Percentiles rank a stretch among this genome's conserved stretches.
phyloP scores from a whole-genome alignment of 164 flowering plant genomes.

The Sextonia rubra region DNA sequence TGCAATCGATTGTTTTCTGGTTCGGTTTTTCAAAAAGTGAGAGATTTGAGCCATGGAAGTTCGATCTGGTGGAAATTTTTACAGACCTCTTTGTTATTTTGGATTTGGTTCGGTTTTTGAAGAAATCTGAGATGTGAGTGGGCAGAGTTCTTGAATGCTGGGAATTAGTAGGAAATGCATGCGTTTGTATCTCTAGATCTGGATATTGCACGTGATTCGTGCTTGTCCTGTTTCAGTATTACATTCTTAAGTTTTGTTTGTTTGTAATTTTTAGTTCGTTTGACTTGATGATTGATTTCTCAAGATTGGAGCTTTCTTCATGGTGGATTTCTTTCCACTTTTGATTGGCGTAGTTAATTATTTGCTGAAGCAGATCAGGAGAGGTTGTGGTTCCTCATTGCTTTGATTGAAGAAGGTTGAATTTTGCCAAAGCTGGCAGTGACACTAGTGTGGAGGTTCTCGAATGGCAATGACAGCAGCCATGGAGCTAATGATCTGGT shows the following conservation, averaged over 20 bases:
- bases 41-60: neutral
- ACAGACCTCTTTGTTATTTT: neutral
- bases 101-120: slow-evolving; percentile 1
- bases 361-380: too few relatives aligned
- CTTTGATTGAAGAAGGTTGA: neutral
- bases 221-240: neutral
- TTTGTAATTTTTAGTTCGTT: too few relatives aligned
- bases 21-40: neutral
- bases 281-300: neutral
- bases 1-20: neutral
- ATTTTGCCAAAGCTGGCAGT: slow-evolving; percentile 60
- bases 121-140: neutral
- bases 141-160: too few relatives aligned
- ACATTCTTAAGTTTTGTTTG: too few relatives aligned
- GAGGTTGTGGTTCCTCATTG: too few relatives aligned
- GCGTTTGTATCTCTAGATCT: slow-evolving; percentile 2
- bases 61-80: neutral
- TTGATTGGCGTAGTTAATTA: slow-evolving; percentile 22
- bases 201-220: neutral
- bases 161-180: neutral
- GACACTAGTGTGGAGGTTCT: slow-evolving; percentile 54
- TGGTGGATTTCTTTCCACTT: slow-evolving; percentile 5
- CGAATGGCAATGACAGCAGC: slow-evolving; percentile 60
- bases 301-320: neutral
- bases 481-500: slow-evolving; percentile 62